These are phyloP conservation scores for Huntiella savannae DNA, from an alignment of 2,329 filamentous ascomycete species.

Conservation along the genomic window DNA sequence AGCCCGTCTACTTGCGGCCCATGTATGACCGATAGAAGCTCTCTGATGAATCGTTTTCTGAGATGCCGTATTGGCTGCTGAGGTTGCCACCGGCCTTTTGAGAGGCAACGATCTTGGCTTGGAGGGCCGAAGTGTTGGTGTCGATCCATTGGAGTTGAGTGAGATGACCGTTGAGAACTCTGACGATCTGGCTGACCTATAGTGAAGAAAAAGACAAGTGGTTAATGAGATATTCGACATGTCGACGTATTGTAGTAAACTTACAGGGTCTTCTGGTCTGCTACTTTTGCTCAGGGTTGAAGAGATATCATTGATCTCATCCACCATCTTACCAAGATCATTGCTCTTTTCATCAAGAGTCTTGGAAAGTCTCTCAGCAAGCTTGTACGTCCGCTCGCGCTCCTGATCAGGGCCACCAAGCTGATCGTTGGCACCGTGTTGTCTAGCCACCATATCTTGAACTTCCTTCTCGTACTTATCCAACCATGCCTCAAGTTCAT, in stretches of 20 bases:
- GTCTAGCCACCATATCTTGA: conserved; percentile 67
- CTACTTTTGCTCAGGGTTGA: conserved; percentile 71
- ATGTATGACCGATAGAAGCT: conserved; percentile 84
- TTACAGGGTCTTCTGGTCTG: conserved; percentile 73
- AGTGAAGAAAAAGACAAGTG: conserved; percentile 5
- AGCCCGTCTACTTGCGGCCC: conserved; percentile 37
- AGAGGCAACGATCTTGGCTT: conserved; percentile 63
- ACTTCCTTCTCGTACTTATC: conserved; percentile 85
- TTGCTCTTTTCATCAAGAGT: conserved; percentile 85
- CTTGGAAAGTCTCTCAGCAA: conserved; percentile 82
- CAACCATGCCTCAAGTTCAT: conserved; percentile 73
- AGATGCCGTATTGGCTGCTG: conserved; percentile 35
- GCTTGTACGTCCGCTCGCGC: conserved; percentile 86
- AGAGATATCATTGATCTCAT: conserved; percentile 92
- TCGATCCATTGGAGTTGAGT: conserved; percentile 89
- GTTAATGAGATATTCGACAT: conserved; percentile 2
- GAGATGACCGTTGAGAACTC: conserved; percentile 83
- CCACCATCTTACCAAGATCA: conserved; percentile 87
- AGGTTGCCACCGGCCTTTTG: conserved; percentile 57
- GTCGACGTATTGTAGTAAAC: conserved; percentile 19
- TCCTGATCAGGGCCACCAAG: conserved; percentile 84
- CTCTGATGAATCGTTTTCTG: conserved; percentile 56
- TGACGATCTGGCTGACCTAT: conserved; percentile 83
- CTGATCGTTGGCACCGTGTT: conserved; percentile 56
- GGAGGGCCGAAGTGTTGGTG: conserved; percentile 58